A percentile compares a stretch with the other conserved stretches of the same genome.
These are phyloP conservation scores for Yarrowia sp. DNA, from an alignment of 805 yeast species.

Conservation along the genomic window DNA sequence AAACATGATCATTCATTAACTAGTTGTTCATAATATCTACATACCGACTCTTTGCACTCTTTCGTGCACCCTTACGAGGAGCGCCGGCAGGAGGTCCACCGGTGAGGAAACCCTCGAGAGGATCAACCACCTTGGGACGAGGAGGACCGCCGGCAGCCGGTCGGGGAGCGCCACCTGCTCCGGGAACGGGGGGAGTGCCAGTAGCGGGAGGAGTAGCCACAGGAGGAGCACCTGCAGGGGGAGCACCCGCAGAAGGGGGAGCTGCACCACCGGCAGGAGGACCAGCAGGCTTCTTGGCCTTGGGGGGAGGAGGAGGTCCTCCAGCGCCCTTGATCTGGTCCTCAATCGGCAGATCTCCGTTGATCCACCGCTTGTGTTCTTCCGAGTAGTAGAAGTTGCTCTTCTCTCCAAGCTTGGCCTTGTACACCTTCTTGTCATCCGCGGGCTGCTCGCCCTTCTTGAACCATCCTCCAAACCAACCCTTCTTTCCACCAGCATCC, in stretches of 20 bases:
- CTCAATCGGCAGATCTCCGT: constrained; percentile 58
- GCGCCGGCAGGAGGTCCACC: constrained; percentile 49
- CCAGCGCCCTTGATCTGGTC: constrained; percentile 54
- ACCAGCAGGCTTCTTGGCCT: constrained; percentile 44
- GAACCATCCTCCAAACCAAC: constrained; percentile 69
- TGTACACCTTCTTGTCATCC: constrained; percentile 71
- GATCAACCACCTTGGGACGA: constrained; percentile 50
- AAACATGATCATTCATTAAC: constrained; percentile 37
- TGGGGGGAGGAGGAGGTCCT: constrained; percentile 77
- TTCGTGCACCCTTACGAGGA: constrained; percentile 54
- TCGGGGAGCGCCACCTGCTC: constrained; percentile 45
- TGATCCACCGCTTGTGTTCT: constrained; percentile 85
- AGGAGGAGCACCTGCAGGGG: constrained; percentile 50
- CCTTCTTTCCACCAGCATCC: constrained; percentile 47
- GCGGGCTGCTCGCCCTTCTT: constrained; percentile 56
- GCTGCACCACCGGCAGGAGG: constrained; percentile 40
- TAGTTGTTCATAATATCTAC: constrained; percentile 65
- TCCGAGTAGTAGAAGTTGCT: constrained; percentile 81
- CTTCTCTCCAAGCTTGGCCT: constrained; percentile 86
- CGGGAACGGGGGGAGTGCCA: constrained; percentile 43
- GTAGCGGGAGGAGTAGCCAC: constrained; percentile 39
- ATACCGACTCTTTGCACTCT: constrained; percentile 65
- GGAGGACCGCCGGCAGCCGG: constrained; percentile 20
- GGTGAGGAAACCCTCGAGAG: constrained; percentile 58
- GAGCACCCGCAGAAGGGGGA: constrained; percentile 41